Evolutionary conservation across 1,139 yeast species (phyloP), one percentile per base, ranked within the genome.

Genomic region (Blastobotrys ciferrii): DNA sequence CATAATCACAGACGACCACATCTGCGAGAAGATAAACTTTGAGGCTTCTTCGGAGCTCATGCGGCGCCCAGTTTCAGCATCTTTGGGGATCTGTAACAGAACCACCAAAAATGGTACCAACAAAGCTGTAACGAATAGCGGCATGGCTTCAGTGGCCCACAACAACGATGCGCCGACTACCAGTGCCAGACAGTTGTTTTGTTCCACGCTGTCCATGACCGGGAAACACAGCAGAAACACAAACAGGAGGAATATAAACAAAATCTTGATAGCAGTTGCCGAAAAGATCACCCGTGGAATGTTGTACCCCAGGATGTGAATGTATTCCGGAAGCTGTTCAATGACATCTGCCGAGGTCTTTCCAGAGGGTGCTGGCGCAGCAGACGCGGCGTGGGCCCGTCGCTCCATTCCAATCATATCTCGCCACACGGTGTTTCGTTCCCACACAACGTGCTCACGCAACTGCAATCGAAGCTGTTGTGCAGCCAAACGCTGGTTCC

Each of bases 1-100:
- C 85, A 89, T 81, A 56, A 91, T 87, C 14, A 89, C 95, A 1
- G 96, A 87, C 4, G 94, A 84, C 97, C 97, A 91, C 98, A 91
- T 91, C 20, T 88, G 74, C 1, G 87, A 73, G 57, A 92, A 77
- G 50, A 91, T 87, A 62, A 77, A 87, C 58, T 80, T 78, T 1
- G 96, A 82, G 0, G 97, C 85, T 1, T 75, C 82, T 0, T 78
- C 71, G 0, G 95, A 85, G 1, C 69, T 60, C 77, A 88, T 73
- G 1, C 77, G 72, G 5, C 52, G 41, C 13, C 64, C 65, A n/a
- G 74, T 72, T 2, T 72, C 67, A 1, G 78, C 80, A 37, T 73
- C 74, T 53, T 84, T 80, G 57, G 88, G 76, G 3, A 88, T 88
- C 28, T 82, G 78, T 50, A 89, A 74, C 1, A 85, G 69, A 2